Percentiles rank a stretch among this genome's conserved stretches.
These are phyloP conservation scores for Limnomonas spitsbergensis DNA, from an alignment of 139 green algal species.

Conservation along the genomic window DNA sequence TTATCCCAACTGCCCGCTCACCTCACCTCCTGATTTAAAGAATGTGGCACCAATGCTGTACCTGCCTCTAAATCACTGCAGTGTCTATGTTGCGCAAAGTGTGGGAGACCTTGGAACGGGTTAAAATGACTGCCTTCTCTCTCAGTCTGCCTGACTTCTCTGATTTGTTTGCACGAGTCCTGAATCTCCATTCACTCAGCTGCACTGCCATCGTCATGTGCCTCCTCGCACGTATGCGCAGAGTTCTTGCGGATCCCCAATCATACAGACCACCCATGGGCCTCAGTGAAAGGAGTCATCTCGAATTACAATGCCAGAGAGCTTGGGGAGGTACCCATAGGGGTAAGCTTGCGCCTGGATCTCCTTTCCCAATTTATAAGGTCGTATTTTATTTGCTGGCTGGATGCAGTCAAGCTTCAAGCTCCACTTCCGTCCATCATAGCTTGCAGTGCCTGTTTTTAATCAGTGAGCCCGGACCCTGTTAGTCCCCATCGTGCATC, in stretches of 20 bases:
- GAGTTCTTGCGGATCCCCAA: slow-evolving; percentile 67
- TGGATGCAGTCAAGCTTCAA: too few relatives aligned
- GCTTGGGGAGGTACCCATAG: slow-evolving; percentile 32
- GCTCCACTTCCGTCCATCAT: too few relatives aligned
- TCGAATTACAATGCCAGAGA: slow-evolving; percentile 45
- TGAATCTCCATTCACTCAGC: too few relatives aligned
- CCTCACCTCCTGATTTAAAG: background rate
- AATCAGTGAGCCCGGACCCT: too few relatives aligned
- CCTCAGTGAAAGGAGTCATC: slow-evolving; percentile 31
- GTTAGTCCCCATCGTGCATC: too few relatives aligned
- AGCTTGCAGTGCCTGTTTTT: too few relatives aligned
- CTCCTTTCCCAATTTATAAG: too few relatives aligned
- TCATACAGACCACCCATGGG: slow-evolving; percentile 22
- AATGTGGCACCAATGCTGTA: too few relatives aligned
- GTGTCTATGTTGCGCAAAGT: too few relatives aligned
- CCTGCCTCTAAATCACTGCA: too few relatives aligned
- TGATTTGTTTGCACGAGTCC: background rate
- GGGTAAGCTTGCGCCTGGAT: background rate
- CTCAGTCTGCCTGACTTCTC: background rate
- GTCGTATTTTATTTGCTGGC: too few relatives aligned
- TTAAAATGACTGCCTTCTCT: background rate
- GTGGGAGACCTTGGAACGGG: background rate
- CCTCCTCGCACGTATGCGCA: slow-evolving; percentile 6
- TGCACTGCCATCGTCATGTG: too few relatives aligned
- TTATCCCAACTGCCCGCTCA: background rate